Evolutionary conservation across 768 basidiomycete genomes (phyloP).

Genomic region (Cubamyces lactineus): DNA sequence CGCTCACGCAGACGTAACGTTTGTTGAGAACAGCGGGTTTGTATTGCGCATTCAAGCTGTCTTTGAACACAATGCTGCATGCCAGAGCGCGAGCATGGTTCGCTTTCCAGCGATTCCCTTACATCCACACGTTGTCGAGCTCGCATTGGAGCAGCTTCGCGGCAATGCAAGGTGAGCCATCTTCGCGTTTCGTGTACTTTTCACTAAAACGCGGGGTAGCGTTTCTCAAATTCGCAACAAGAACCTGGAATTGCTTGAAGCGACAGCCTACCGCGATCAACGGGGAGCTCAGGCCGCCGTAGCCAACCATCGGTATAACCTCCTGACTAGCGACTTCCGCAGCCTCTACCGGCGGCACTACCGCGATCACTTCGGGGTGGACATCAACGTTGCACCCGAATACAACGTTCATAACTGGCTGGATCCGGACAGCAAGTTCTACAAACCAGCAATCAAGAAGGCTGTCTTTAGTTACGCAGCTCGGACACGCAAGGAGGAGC

Average conservation of each 20-base stretch:
- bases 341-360: no score
- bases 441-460: no score
- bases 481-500: conserved; percentile 26
- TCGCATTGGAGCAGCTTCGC: conserved; percentile 19
- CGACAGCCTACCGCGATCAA: no score
- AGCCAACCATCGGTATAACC: no score
- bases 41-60: conserved; percentile 33
- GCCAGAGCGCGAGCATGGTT: conserved; percentile 24
- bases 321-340: no score
- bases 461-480: no score
- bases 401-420: conserved; percentile 33
- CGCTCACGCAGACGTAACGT: conserved; percentile 40
- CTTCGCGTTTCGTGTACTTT: no score
- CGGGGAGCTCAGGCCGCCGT: no score
- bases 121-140: conserved; percentile 37
- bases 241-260: no score
- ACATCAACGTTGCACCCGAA: conserved; percentile 3
- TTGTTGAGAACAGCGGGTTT: conserved; percentile 1
- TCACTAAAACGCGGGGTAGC: no score
- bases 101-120: conserved; percentile 36
- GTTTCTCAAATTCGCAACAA: no score
- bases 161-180: no score
- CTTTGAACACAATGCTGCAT: conserved; percentile 35
- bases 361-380: not conserved
- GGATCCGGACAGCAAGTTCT: conserved; percentile 29